Evolutionary conservation across 345 rosid genomes (phyloP), one percentile per base, ranked within the genome.

Genomic region (Dovyalis caffra): DNA sequence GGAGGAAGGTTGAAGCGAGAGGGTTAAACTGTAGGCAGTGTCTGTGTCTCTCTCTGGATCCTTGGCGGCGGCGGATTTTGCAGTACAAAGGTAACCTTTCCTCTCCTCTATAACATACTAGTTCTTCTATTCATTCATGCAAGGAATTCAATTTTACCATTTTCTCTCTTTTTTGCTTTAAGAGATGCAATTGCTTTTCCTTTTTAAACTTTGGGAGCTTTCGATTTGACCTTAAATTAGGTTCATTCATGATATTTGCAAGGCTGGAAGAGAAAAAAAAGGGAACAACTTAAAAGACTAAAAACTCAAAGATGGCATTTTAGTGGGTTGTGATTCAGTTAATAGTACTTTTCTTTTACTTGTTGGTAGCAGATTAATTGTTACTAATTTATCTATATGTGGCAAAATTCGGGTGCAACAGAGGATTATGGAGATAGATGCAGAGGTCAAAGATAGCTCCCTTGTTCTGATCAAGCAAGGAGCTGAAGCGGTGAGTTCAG

Each of bases 391-490:
- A n/a, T 56, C 3, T 0, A 23, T 11, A 56, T 3, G 5, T 14
- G 28, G 61, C 28, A n/a, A 56, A n/a, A 56, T 3, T 56, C 28
- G 8, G 28, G 25, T 23, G 28, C 4, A n/a, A 23, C 28, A 56
- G 61, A 56, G n/a, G 2, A 34, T 5, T 15, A 76, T 76, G 83
- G 70, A 80, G 51, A 49, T 61, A 15, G 61, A 67, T n/a, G 53
- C 31, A 61, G 74, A 53, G 40, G 40, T 51, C 65, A 67, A 51
- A 16, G 70, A 80, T 62, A 73, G 51, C 29, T 67, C 83, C n/a
- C 79, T 75, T 26, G 20, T 62, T 43, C 74, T 80, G 29, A 45
- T 80, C 8, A 80, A 80, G 79, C 83, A 80, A 76, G 83, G 83
- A 70, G 83, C 83, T 66, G 83, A 80, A 67, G 83, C 83, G 10